Conservation (phyloP, 2,329 filamentous ascomycete species). For the Colletotrichum lindemuthianum region DNA sequence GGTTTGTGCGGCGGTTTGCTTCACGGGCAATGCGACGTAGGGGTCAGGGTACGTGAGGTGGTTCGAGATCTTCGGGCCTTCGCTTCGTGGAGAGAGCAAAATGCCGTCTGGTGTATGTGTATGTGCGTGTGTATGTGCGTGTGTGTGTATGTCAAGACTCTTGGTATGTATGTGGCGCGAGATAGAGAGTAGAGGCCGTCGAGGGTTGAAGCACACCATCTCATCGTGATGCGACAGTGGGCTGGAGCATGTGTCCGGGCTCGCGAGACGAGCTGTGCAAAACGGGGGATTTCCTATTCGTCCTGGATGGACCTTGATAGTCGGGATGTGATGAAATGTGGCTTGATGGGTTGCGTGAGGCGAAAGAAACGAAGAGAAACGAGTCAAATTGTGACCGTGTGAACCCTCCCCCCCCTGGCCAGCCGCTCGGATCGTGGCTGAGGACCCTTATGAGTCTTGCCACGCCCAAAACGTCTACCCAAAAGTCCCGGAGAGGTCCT, state of each 20-base stretch:
- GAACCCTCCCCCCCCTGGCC: not conserved
- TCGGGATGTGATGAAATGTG: not conserved
- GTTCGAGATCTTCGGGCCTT: too few species aligned
- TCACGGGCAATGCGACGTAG: too few species aligned
- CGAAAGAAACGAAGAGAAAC: not conserved
- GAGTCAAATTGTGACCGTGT: not conserved
- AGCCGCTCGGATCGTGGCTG: constrained; percentile 31
- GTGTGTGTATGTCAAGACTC: too few species aligned
- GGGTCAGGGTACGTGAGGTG: too few species aligned
- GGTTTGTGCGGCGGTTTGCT: too few species aligned
- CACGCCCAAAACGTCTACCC: not conserved
- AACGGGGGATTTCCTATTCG: too few species aligned
- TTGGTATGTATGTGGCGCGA: too few species aligned
- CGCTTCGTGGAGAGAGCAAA: too few species aligned
- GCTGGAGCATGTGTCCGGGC: constrained; percentile 24
- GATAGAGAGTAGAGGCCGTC: constrained; percentile 1
- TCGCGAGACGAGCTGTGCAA: constrained; percentile 18
- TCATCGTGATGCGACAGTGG: constrained; percentile 28
- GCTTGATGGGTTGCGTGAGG: constrained; percentile 6
- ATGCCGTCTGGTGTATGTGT: too few species aligned
- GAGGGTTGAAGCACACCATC: constrained; percentile 26
- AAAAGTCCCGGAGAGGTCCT: not conserved
- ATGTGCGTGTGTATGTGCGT: too few species aligned
- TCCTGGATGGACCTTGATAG: constrained; percentile 8
- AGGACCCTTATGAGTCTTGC: constrained; percentile 28